A percentile compares a stretch with the other conserved stretches of the same genome.
These are phyloP conservation scores for Solanum etuberosum DNA, from an alignment of 257 asterid genomes.

Conservation along the genomic window DNA sequence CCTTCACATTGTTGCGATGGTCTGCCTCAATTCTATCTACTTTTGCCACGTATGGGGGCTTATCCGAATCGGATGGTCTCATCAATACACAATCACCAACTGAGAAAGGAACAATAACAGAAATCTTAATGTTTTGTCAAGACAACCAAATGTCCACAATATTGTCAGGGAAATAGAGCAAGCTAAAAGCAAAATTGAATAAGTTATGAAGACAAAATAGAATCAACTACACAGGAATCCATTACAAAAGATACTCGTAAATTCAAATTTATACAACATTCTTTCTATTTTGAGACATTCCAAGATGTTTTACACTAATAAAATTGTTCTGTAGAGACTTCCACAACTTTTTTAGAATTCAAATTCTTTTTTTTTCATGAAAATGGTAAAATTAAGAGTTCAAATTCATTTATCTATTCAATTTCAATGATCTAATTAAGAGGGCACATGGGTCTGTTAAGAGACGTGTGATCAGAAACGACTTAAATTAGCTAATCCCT, in stretches of 20 bases:
- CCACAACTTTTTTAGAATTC: not conserved
- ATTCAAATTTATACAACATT: not conserved
- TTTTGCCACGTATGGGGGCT: slow-evolving; percentile 77
- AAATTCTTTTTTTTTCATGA: not conserved
- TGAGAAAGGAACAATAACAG: slow-evolving; percentile 6
- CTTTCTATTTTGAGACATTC: not conserved
- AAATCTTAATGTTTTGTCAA: not conserved
- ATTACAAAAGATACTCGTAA: not conserved
- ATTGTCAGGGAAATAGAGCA: not conserved
- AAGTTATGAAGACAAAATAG: not conserved
- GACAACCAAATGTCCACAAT: not conserved
- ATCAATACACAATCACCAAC: slow-evolving; percentile 83
- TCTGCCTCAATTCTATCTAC: slow-evolving; percentile 76
- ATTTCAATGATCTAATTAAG: not conserved
- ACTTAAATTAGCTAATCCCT: not conserved
- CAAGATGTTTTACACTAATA: not conserved
- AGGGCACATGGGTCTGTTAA: not conserved
- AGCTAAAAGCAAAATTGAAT: not conserved
- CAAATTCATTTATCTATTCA: not conserved
- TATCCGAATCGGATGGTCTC: slow-evolving; percentile 67
- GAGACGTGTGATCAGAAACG: not conserved
- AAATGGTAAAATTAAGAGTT: not conserved
- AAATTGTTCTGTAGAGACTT: not conserved
- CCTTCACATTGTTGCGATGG: slow-evolving; percentile 61
- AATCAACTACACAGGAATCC: not conserved